Base-by-base conservation (phyloP, 1,284 basidiomycete species). In the Tremellales sp. region DNA sequence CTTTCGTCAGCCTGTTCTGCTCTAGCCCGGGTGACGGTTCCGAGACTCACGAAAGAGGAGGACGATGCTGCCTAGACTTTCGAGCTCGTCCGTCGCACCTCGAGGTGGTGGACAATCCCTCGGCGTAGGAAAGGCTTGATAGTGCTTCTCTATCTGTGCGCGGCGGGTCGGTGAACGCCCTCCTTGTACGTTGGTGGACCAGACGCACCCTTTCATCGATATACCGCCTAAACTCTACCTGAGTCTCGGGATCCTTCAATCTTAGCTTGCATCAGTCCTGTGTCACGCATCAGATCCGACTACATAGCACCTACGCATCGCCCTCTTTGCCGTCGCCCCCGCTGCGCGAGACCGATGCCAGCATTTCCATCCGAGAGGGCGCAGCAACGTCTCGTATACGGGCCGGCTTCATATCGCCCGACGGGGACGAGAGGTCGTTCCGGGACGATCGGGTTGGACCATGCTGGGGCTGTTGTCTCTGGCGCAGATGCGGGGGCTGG, bases 241-340 rank as follows among this genome's bases (percentile, higher is more conserved):
- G 71, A 8, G 56, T 59, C 0, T 6, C 40, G 45, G 51, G 61
- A 44, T 68, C 57, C 49, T 71, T 72, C 50, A 73, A 54, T 14
- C 68, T 70, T 24, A 3, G 26, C 5, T 16, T 27, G 40, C 12
- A 36, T 38, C n/a, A 24, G 18, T 38, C 28, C 14, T 5, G 40
- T 38, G 35, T 27, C 28, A 22, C 16, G 21, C 33, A 39, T 7
- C 8, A 12, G 6, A 31, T 41, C 26, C 28, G 29, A 14, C 9
- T 7, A 38, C 4, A 25, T 28, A 10, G 14, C 10, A 63, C 67
- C 45, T 50, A 70, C 60, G 65, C 64, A 60, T 73, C 71, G 37
- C 70, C 70, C 39, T 66, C 64, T 1, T 56, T 63, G 1, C 65
- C 71, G 37, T 65, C 60, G 0, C 71, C 71, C 12, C 71, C 71